Evolutionary conservation across 1,284 basidiomycete species (phyloP), one percentile per base, ranked within the genome.

Genomic region (Malassezia restricta): DNA sequence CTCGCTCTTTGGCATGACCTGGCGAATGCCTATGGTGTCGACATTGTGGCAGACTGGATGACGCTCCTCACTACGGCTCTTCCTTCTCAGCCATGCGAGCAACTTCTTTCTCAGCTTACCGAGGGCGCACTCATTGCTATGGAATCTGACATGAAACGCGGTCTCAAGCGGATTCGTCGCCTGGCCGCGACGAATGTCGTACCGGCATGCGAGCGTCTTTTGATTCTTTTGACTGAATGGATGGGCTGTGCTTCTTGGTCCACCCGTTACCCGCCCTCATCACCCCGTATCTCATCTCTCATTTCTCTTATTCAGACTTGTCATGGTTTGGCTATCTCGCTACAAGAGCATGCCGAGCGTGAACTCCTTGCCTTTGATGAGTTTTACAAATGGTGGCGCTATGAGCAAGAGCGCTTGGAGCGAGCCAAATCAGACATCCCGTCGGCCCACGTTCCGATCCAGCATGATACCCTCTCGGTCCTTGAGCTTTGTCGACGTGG

Each of bases 11-110:
- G 62, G 35, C 42, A 58, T 24, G 62, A 64, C 8, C 45, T 59
- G 40, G 47, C 49, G 31, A 42, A 43, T 30, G 62, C 58, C 39
- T 57, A 63, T 12, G 65, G 57, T 8, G 54, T 54, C 9, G 65
- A 67, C 39, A 57, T 58, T 49, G 56, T 51, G 31, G 54, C 60
- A 43, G 63, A 65, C 32, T 56, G 65, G 15, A 54, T 67, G 55
- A 54, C 54, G 20, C 56, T 61, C 1, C 53, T 65, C n/a, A 55
- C 62, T 6, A 62, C 62, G 0, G 62, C 61, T 5, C 49, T 56
- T 9, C 57, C 62, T 6, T 56, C 57, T 12, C 57, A 58, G 0
- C 58, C 65, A n/a, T 57, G 58, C 14, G 65, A 67, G 43, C 62
- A 61, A 14, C 55, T 67, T 29, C 49, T 67, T 8, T 50, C 63